These are phyloP conservation scores for Pleoardoris graminearum DNA, from an alignment of 2,329 filamentous ascomycete genomes.

Conservation along the genomic window DNA sequence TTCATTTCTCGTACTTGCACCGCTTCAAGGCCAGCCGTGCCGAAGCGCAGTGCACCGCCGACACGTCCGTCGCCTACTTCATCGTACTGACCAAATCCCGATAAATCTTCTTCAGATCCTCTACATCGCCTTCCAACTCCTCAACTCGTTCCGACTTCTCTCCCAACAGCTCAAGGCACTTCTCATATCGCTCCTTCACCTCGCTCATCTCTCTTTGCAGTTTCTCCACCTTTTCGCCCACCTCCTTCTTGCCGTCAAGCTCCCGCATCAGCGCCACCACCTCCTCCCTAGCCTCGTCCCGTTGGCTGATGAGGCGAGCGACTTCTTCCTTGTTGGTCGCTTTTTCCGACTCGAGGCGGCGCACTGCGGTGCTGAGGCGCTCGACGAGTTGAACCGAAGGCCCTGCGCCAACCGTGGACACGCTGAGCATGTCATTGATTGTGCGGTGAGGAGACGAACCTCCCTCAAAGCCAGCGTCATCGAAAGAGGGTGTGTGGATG, in stretches of 20 bases:
- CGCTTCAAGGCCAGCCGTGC: too few species aligned
- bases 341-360: conserved; percentile 88
- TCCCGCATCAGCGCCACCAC: conserved; percentile 91
- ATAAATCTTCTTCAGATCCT: conserved; percentile 95
- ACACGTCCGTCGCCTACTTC: too few species aligned
- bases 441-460: conserved; percentile 68
- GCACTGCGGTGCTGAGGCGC: conserved; percentile 90
- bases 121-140: conserved; percentile 84
- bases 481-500: conserved; percentile 49
- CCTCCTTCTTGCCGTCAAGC: conserved; percentile 68
- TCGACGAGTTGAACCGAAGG: conserved; percentile 95
- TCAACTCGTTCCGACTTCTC: conserved; percentile 97
- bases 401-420: conserved; percentile 85
- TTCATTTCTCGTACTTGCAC: too few species aligned
- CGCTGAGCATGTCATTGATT: conserved; percentile 75
- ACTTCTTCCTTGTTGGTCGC: conserved; percentile 87
- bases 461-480: conserved; percentile 56
- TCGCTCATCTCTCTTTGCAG: conserved; percentile 70
- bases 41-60: too few species aligned
- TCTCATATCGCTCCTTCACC: conserved; percentile 80
- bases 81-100: conserved; percentile 87
- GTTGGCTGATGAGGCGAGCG: conserved; percentile 74
- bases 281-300: conserved; percentile 88
- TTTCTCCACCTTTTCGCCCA: conserved; percentile 62
- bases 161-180: conserved; percentile 89